Percentiles rank a stretch among this genome's conserved stretches.
Conservation (phyloP, 192 early-diverging fungal genomes). For the Entomortierella lignicola region DNA sequence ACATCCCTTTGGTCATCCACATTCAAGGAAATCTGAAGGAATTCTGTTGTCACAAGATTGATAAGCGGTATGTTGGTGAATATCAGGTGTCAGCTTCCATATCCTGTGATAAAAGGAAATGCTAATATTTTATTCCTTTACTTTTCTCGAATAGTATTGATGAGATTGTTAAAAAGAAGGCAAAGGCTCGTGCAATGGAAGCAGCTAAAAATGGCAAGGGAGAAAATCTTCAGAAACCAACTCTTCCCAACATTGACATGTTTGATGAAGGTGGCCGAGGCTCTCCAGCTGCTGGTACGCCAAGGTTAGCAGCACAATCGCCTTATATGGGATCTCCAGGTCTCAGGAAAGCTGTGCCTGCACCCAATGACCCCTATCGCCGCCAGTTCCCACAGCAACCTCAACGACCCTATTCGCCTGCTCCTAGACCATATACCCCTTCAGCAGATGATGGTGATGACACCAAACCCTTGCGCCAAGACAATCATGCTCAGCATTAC, state of each 20-base stretch:
- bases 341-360: conserved; percentile 30
- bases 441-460: conserved; percentile 40
- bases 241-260: conserved; percentile 48
- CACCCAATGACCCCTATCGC: conserved; percentile 47
- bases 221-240: conserved; percentile 43
- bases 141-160: conserved; percentile 63
- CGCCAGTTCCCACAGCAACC: conserved; percentile 42
- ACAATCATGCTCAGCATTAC: conserved; percentile 48
- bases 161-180: conserved; percentile 66
- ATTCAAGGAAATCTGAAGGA: conserved; percentile 91
- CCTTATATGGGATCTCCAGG: conserved; percentile 47
- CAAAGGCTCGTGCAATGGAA: conserved; percentile 54
- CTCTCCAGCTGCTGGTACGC: conserved; percentile 26
- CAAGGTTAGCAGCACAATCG: conserved; percentile 23
- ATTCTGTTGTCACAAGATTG: conserved; percentile 89
- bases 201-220: conserved; percentile 35
- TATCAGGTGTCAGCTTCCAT: too few relatives aligned
- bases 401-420: conserved; percentile 43
- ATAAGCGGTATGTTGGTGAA: conserved; percentile 86
- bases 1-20: conserved; percentile 80
- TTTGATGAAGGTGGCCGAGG: conserved; percentile 36
- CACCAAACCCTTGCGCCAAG: conserved; percentile 44
- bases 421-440: conserved; percentile 41
- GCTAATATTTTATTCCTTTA: too few relatives aligned
- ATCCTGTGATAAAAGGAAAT: too few relatives aligned